Evolutionary conservation across 1,284 basidiomycete genomes (phyloP).

Genomic region (Ganoderma lucidum): DNA sequence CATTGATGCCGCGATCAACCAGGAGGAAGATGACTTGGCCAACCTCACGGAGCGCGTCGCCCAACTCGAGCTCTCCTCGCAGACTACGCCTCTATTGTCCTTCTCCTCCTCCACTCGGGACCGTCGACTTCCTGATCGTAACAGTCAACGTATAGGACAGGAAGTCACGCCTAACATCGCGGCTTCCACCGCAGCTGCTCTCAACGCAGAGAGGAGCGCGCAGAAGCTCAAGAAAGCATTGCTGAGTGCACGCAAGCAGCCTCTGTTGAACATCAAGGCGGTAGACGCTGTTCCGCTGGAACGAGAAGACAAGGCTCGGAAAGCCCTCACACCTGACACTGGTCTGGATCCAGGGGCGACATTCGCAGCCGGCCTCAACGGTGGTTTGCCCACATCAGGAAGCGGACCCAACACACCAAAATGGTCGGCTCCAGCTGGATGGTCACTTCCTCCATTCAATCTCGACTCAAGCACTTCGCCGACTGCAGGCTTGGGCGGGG

Average conservation of each 20-base stretch:
- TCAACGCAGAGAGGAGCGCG: slow-evolving; percentile 80
- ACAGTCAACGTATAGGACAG: slow-evolving; percentile 46
- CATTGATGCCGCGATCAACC: slow-evolving; percentile 74
- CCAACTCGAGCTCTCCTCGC: slow-evolving; percentile 54
- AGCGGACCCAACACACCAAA: background rate
- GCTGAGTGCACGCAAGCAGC: slow-evolving; percentile 65
- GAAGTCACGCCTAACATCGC: slow-evolving; percentile 64
- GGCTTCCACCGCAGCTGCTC: slow-evolving; percentile 75
- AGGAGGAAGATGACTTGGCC: slow-evolving; percentile 68
- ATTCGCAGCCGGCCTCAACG: slow-evolving; percentile 29
- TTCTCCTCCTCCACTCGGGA: slow-evolving; percentile 44
- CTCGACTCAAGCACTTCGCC: slow-evolving; percentile 10
- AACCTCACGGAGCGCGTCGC: slow-evolving; percentile 63
- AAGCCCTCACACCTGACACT: slow-evolving; percentile 23
- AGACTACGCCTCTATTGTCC: slow-evolving; percentile 11
- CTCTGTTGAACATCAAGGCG: slow-evolving; percentile 68
- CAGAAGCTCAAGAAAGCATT: slow-evolving; percentile 74
- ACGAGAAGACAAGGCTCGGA: slow-evolving; percentile 34
- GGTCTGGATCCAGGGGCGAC: slow-evolving; percentile 22
- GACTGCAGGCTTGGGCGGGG: slow-evolving; percentile 11
- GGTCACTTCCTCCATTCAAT: slow-evolving; percentile 10
- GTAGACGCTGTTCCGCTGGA: slow-evolving; percentile 46
- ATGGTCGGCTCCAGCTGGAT: slow-evolving; percentile 16
- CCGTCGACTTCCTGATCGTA: slow-evolving; percentile 43
- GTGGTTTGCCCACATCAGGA: background rate